Base-by-base conservation (phyloP, 148 eudicot species). In the Linanthus parryae region DNA sequence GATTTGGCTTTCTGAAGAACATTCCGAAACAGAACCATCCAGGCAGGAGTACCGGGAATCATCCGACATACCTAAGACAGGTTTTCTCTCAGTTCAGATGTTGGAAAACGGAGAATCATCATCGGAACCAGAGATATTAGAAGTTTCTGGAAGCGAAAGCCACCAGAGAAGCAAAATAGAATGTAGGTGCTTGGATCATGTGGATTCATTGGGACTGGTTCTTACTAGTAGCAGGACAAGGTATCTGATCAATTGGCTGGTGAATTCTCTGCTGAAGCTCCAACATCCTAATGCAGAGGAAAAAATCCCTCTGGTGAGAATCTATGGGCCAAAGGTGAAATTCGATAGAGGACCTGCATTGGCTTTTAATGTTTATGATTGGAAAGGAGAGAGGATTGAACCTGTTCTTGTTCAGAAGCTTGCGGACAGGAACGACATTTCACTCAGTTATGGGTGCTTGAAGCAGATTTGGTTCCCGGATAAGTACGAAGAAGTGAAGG, bases 331-430 rank as follows among this genome's bases (percentile, higher is more conserved):
- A 2, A 80, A 71, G 63, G 73, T 88, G 34, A 88, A 85, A 64
- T 94, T 84, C 55, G 80, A 88, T 48, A 62, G 99, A 44, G 99
- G 95, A 22, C 81, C 96, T 0, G 94, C 94, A 16, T 52, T 94
- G 73, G 91, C 96, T 2, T 94, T 94, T 67, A 88, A 88, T 35
- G 65, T 92, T 39, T 84, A 72, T 34, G 99, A 92, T 47, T 92
- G 96, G 99, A 84, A 88, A 76, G 94, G 94, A 19, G 85, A 82
- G 35, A 87, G 70, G 62, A 75, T 92, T 1, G 94, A 92, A 27
- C 99, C 99, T 9, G 56, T 71, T 56, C 73, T 94, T 20, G 89
- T 88, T 43, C 99, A 88, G 73, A 94, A 94, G 63, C 95, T 94
- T 19, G 94, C 91, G 8, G 99, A 94, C 59, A 67, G 99, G 60